phyloP scores from a whole-genome alignment of 2,329 filamentous ascomycete species.

The Periconia macrospinosa region DNA sequence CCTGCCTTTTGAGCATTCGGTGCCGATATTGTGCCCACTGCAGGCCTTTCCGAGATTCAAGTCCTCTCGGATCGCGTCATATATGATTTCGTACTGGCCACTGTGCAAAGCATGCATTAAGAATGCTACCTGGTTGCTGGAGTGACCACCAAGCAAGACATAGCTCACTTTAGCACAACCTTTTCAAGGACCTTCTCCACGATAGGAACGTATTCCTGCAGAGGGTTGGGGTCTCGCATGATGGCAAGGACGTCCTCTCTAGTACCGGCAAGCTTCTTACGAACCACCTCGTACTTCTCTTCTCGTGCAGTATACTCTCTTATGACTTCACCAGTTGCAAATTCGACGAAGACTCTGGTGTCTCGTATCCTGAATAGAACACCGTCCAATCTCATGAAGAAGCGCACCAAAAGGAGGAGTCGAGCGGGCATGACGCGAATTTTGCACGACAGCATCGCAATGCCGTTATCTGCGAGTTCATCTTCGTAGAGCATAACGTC shows the following conservation, averaged over 20 bases:
- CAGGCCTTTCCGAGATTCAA: no score
- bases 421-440: constrained; percentile 88
- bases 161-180: constrained; percentile 40
- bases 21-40: no score
- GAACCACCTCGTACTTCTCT: constrained; percentile 75
- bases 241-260: constrained; percentile 74
- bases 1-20: no score
- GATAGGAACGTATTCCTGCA: constrained; percentile 61
- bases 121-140: not conserved
- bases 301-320: constrained; percentile 91
- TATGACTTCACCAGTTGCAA: constrained; percentile 75
- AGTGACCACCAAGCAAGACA: not conserved
- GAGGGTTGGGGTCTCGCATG: constrained; percentile 76
- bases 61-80: not conserved
- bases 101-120: not conserved
- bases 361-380: constrained; percentile 87
- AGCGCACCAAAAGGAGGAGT: constrained; percentile 78
- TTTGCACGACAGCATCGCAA: constrained; percentile 87
- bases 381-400: constrained; percentile 92
- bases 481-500: constrained; percentile 96
- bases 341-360: constrained; percentile 90
- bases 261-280: constrained; percentile 57
- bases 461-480: constrained; percentile 96
- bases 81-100: not conserved
- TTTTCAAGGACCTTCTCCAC: constrained; percentile 70